Percentiles rank a stretch among this genome's conserved stretches.
phyloP scores from a whole-genome alignment of 257 asterid genomes.

The Sherardia arvensis region DNA sequence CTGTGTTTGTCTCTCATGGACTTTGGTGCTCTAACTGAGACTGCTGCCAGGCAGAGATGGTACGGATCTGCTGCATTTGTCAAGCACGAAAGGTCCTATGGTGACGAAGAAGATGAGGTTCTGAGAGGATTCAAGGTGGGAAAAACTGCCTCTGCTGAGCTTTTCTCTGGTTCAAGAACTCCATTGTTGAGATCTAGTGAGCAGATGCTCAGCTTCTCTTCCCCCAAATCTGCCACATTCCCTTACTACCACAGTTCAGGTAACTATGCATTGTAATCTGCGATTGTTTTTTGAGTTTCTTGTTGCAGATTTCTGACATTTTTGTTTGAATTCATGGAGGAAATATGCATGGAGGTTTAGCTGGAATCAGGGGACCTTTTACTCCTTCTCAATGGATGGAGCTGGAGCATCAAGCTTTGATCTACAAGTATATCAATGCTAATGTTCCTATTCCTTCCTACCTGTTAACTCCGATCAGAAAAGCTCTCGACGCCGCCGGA shows the following conservation, averaged over 20 bases:
- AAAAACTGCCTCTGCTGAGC: constrained; percentile 23
- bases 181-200: constrained; percentile 37
- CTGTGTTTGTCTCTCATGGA: constrained; percentile 36
- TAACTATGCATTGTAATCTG: constrained; percentile 11
- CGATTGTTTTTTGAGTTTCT: not conserved
- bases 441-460: constrained; percentile 27
- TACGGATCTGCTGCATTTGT: constrained; percentile 45
- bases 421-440: constrained; percentile 28
- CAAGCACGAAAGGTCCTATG: constrained; percentile 45
- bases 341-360: constrained; percentile 34
- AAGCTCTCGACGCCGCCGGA: constrained; percentile 31
- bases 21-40: constrained; percentile 32
- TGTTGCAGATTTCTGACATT: not conserved
- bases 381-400: constrained; percentile 36
- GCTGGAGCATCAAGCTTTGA: constrained; percentile 33
- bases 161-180: constrained; percentile 19
- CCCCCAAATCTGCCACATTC: constrained; percentile 39
- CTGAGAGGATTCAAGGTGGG: constrained; percentile 43
- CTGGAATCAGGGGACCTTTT: constrained; percentile 31
- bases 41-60: constrained; percentile 30
- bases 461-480: constrained; percentile 25
- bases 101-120: constrained; percentile 43
- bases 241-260: constrained; percentile 38
- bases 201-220: constrained; percentile 88
- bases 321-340: constrained; percentile 8